Evolutionary conservation across 2,329 filamentous ascomycete species (phyloP), one percentile per base, ranked within the genome.

Genomic region (Phoma herbarum): DNA sequence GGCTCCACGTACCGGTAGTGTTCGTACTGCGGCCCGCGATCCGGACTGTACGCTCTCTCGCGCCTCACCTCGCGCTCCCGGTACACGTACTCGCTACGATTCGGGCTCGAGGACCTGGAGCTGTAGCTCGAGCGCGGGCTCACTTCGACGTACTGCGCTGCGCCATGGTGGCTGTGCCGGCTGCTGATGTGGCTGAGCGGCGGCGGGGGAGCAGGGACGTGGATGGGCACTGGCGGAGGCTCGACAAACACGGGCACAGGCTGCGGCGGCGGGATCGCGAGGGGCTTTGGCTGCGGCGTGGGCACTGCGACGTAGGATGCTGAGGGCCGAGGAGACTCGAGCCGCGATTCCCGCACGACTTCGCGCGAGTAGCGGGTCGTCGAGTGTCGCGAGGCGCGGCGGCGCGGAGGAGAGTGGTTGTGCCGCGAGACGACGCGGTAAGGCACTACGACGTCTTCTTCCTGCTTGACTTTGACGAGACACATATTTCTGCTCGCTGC

Each of bases 1-100:
- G 75, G 72, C 65, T 82, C 78, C 7, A 83, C 77, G 62, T 83
- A 82, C 41, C 80, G 71, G 61, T 78, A 82, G 35, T 78, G 79
- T 61, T 82, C 80, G 63, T 81, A 82, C 20, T 77, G 74, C 23
- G 74, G 72, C 41, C 64, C 71, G 31, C 66, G 66, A 2, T 68
- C 67, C 1, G 76, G 77, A 47, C 73, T 75, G 39, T 76, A 72
- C 52, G 72, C 68, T 53, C 64, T 31, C 66, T 79, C 76, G n/a
- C 79, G 71, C 50, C 79, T 58, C 14, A 78, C 74, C 63, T 82
- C 80, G 44, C 75, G 71, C 72, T 83, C 81, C 23, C 77, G 76
- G 44, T 80, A 67, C 35, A 80, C 77, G 64, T 80, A 81, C 33
- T 77, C 75, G 64, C 69, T 72, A 52, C 61, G 68, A n/a, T 52